phyloP scores from a whole-genome alignment of 805 yeast genomes.

The Candida lessepsii region DNA sequence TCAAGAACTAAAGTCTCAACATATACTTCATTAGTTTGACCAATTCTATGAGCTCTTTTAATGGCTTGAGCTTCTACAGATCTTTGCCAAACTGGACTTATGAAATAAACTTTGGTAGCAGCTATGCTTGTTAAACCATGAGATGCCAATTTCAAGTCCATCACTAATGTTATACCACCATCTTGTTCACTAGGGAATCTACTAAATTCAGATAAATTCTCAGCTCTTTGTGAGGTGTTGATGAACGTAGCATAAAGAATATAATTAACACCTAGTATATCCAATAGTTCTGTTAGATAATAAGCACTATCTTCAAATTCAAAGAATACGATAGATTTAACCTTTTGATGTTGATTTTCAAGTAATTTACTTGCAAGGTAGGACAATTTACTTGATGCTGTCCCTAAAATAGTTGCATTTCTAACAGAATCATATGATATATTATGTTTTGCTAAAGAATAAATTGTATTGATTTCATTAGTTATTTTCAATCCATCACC shows the following conservation, averaged over 20 bases:
- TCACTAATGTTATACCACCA: conserved; percentile 54
- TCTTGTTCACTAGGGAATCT: conserved; percentile 28
- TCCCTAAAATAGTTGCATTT: conserved; percentile 50
- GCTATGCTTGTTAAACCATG: conserved; percentile 68
- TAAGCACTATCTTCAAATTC: conserved; percentile 73
- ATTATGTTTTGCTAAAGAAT: conserved; percentile 16
- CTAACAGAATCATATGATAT: conserved; percentile 20
- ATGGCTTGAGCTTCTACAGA: conserved; percentile 74
- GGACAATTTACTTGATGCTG: conserved; percentile 63
- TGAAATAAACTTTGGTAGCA: conserved; percentile 67
- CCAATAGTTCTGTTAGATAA: conserved; percentile 62
- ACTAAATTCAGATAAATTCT: conserved; percentile 52
- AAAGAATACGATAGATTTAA: conserved; percentile 63
- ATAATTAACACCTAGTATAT: conserved; percentile 58
- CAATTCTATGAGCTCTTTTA: conserved; percentile 75
- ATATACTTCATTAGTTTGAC: conserved; percentile 58
- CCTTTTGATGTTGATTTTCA: conserved; percentile 46
- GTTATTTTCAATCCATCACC: conserved; percentile 21
- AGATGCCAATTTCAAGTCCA: conserved; percentile 67
- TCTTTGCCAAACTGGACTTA: conserved; percentile 71
- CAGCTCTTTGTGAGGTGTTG: conserved; percentile 48
- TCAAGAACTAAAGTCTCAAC: conserved; percentile 67
- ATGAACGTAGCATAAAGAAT: conserved; percentile 65
- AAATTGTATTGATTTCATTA: conserved; percentile 23
- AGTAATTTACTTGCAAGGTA: conserved; percentile 54